A percentile compares a stretch with the other conserved stretches of the same genome.
phyloP scores from a whole-genome alignment of 2,329 filamentous ascomycete genomes.

The Colletotrichum noveboracense region DNA sequence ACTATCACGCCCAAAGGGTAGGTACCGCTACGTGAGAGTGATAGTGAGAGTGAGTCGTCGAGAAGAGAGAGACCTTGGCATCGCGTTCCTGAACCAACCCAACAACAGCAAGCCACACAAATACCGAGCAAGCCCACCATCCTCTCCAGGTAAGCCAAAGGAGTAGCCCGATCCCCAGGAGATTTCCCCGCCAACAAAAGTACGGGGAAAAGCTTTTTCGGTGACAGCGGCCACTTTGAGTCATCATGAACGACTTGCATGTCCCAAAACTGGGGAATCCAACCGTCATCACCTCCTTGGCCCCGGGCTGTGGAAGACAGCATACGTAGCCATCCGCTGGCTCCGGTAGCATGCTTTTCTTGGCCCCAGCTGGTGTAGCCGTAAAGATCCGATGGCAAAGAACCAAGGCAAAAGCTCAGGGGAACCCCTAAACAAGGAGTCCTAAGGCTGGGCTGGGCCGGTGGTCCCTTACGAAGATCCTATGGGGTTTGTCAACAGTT shows the following conservation, averaged over 20 bases:
- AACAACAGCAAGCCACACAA: constrained; percentile 17
- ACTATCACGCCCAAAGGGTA: too few relatives aligned
- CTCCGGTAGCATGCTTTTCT: not conserved
- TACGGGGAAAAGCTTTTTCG: constrained; percentile 2
- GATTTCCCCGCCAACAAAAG: not conserved
- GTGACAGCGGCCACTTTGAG: not conserved
- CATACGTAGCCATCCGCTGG: not conserved
- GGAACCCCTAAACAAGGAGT: not conserved
- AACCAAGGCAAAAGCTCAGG: not conserved
- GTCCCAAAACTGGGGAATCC: not conserved
- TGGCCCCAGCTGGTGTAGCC: not conserved
- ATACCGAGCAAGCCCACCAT: constrained; percentile 8
- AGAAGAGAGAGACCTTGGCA: not conserved
- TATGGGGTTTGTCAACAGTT: not conserved
- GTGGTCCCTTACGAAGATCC: not conserved
- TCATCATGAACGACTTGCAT: not conserved
- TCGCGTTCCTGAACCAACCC: constrained; percentile 15
- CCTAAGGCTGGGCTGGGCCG: not conserved
- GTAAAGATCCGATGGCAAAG: not conserved
- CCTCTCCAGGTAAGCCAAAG: not conserved
- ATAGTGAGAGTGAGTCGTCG: not conserved
- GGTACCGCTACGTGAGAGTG: not conserved
- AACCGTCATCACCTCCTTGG: not conserved
- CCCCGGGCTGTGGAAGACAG: not conserved
- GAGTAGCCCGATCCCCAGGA: not conserved